These are phyloP conservation scores for Rugosomyces carneus DNA, from an alignment of 1,284 basidiomycete genomes.

Conservation along the genomic window DNA sequence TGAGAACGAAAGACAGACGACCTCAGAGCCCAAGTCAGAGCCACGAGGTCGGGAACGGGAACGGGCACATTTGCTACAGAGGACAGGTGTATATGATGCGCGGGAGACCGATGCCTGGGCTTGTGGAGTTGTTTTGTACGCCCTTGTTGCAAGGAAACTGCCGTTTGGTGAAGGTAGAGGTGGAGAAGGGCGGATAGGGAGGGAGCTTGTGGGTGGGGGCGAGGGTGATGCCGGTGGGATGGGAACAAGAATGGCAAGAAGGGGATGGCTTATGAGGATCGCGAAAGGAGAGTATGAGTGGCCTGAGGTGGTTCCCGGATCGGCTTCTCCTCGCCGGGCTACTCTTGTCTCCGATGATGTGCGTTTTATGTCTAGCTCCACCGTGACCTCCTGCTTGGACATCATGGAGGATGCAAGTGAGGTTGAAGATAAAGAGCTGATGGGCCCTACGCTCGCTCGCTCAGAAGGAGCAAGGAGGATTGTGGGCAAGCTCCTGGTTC, in stretches of 20 bases:
- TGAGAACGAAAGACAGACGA: not conserved
- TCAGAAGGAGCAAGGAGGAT: slow-evolving; percentile 47
- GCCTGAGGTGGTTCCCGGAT: slow-evolving; percentile 36
- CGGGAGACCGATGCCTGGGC: slow-evolving; percentile 89
- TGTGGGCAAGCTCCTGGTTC: slow-evolving; percentile 58
- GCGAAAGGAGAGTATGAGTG: slow-evolving; percentile 74
- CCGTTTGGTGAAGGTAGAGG: slow-evolving; percentile 50
- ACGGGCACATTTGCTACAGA: slow-evolving; percentile 6
- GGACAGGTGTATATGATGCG: slow-evolving; percentile 66
- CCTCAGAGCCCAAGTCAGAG: not conserved
- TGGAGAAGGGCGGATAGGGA: slow-evolving; percentile 1
- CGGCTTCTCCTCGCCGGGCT: not conserved
- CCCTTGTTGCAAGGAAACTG: slow-evolving; percentile 58
- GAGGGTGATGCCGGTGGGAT: slow-evolving; percentile 14
- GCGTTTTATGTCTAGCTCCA: not conserved
- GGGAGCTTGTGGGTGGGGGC: slow-evolving; percentile 20
- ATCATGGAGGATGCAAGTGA: not conserved
- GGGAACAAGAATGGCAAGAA: slow-evolving; percentile 30
- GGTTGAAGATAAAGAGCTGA: slow-evolving; percentile 22
- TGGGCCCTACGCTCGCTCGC: slow-evolving; percentile 32
- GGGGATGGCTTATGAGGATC: slow-evolving; percentile 66
- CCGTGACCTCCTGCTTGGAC: not conserved
- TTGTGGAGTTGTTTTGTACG: slow-evolving; percentile 79
- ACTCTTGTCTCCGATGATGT: not conserved
- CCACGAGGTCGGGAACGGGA: not conserved